Evolutionary conservation across 2,329 filamentous ascomycete species (phyloP), one percentile per base, ranked within the genome.

Genomic region (Fusarium nodosum): DNA sequence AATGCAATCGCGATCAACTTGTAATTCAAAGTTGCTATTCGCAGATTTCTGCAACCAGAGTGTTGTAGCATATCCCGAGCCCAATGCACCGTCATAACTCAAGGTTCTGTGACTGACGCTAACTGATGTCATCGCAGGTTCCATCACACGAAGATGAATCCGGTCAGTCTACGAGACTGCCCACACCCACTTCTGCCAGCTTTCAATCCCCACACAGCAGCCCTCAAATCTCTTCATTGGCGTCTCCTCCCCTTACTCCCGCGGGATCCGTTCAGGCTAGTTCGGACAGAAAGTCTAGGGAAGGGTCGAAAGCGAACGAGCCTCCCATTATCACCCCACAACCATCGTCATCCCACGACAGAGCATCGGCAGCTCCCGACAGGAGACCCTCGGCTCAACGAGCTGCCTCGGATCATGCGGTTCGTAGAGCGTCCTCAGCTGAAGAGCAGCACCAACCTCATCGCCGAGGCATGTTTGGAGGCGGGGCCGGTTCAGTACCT

Each of bases 231-330:
- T 88, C 90, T 62, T 88, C 91, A 60, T 87, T 97, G 81, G 92
- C 95, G 72, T 97, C 94, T 13, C 95, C 95, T 70, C 94, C 94
- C 42, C 86, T 98, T 54, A 97, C 94, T 15, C 95, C 95, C 20
- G 90, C 93, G 56, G 94, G 90, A 53, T 95, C 93, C 44, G 82
- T 82, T 22, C 80, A 80, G 77, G 77, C 72, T 45, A 76, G 69
- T 38, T 68, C 72, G 5, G 71, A 74, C 20, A 76, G 76, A 46
- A 79, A 75, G 64, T 56, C 74, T 74, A 74, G 70, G 72, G 78
- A 75, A 64, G 80, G 77, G 30, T 75, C 78, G 42, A 78, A 83
- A 41, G 80, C 83, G 64, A 68, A 72, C 60, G 79, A 81, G 34
- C 75, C 78, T 10, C 79, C 81, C 24, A 84, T 88, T 58, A 89